Evolutionary conservation across 2,329 filamentous ascomycete species (phyloP).

Genomic region (Dactylellina haptotyla): DNA sequence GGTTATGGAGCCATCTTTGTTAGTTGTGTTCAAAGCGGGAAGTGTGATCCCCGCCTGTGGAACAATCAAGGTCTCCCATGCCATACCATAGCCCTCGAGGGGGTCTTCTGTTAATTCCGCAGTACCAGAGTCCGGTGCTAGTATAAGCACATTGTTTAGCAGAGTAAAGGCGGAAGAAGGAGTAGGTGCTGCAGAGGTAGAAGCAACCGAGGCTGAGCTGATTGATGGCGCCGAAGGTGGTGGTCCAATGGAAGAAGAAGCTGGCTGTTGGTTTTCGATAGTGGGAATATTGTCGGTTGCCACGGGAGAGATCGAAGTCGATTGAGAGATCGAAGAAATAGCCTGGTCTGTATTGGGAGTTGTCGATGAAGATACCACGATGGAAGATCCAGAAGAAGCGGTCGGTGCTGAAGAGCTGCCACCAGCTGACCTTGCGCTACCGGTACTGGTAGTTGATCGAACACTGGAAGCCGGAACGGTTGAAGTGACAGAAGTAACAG

Average conservation of each 20-base stretch:
- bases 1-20: slow-evolving; percentile 57
- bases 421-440: background rate
- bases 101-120: slow-evolving; percentile 23
- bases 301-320: slow-evolving; percentile 19
- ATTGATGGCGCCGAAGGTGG: slow-evolving; percentile 31
- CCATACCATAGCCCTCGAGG: slow-evolving; percentile 71
- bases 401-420: background rate
- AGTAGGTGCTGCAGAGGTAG: slow-evolving; percentile 13
- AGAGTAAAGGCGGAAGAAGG: slow-evolving; percentile 24
- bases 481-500: slow-evolving; percentile 20
- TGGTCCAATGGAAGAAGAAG: slow-evolving; percentile 15
- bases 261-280: slow-evolving; percentile 12
- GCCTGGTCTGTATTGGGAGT: slow-evolving; percentile 16
- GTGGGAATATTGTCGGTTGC: slow-evolving; percentile 21
- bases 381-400: background rate
- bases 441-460: slow-evolving; percentile 11
- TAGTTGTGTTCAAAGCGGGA: slow-evolving; percentile 66
- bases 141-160: slow-evolving; percentile 31
- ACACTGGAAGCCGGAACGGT: slow-evolving; percentile 42
- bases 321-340: slow-evolving; percentile 23
- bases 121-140: slow-evolving; percentile 17
- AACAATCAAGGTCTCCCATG: slow-evolving; percentile 68
- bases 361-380: slow-evolving; percentile 9
- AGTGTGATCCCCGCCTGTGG: slow-evolving; percentile 67
- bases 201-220: background rate